Conservation (phyloP, 345 rosid species). For the Excoecaria agallocha region DNA sequence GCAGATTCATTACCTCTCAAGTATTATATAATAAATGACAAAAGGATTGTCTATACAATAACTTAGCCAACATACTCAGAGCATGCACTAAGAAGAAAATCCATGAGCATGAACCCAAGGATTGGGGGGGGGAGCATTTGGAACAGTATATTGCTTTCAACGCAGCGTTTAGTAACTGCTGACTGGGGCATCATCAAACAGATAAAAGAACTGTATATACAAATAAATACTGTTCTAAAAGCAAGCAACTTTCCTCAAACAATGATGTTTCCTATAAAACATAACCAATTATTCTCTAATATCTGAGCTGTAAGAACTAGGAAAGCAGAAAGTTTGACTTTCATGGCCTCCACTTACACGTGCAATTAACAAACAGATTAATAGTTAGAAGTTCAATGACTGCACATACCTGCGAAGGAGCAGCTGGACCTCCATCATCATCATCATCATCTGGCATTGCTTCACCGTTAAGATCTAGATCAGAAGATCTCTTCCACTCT, state of each 20-base stretch:
- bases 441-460: constrained; percentile 71
- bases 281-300: not conserved
- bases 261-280: not conserved
- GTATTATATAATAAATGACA: not conserved
- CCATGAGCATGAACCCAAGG: not conserved
- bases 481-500: constrained; percentile 95
- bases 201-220: not conserved
- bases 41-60: not conserved
- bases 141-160: not conserved
- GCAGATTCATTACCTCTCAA: not conserved
- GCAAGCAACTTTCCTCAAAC: not conserved
- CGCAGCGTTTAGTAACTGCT: not conserved
- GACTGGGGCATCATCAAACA: not conserved
- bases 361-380: not conserved
- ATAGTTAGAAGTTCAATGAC: constrained; percentile 8
- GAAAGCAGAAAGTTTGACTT: not conserved
- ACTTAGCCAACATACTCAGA: not conserved
- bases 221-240: not conserved
- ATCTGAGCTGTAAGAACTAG: not conserved
- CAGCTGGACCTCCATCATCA: constrained; percentile 54
- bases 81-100: not conserved
- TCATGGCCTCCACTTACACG: not conserved
- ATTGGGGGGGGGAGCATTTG: not conserved
- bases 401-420: constrained; percentile 43
- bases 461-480: constrained; percentile 97